Evolutionary conservation across 1,139 yeast species (phyloP).

Genomic region (Pichia sp.): DNA sequence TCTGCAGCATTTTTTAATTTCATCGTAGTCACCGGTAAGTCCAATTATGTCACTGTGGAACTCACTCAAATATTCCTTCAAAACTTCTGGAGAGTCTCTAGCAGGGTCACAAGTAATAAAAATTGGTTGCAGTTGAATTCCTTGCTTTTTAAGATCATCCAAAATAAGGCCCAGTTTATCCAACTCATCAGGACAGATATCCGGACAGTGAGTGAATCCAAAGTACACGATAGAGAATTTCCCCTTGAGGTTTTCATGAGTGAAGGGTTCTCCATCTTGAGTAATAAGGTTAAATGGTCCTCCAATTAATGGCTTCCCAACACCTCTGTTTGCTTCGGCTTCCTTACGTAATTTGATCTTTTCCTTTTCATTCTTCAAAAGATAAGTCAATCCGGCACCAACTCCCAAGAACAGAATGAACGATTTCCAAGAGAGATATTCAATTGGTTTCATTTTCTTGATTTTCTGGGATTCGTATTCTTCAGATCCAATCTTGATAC

Average conservation of each 20-base stretch:
- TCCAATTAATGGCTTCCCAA: conserved; percentile 90
- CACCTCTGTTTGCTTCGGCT: conserved; percentile 77
- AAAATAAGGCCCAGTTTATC: conserved; percentile 83
- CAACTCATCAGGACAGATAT: conserved; percentile 94
- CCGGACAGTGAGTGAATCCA: conserved; percentile 97
- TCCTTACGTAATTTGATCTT: conserved; percentile 65
- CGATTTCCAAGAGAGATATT: conserved; percentile 87
- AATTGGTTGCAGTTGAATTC: conserved; percentile 65
- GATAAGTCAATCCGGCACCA: conserved; percentile 65
- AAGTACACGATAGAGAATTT: conserved; percentile 78
- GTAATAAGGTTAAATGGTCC: conserved; percentile 77
- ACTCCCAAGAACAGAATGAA: conserved; percentile 53
- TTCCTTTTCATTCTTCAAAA: conserved; percentile 66
- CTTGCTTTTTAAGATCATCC: conserved; percentile 51
- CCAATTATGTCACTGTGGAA: conserved; percentile 88
- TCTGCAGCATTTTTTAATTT: conserved; percentile 76
- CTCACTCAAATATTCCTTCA: conserved; percentile 71
- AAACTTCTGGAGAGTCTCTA: conserved; percentile 78
- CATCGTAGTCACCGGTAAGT: conserved; percentile 82
- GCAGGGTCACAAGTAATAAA: conserved; percentile 97
- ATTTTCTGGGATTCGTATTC: conserved; percentile 24
- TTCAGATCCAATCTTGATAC: conserved; percentile 50
- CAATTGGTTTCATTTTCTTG: conserved; percentile 32
- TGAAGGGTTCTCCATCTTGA: conserved; percentile 60
- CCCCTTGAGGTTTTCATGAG: conserved; percentile 68